phyloP scores from a whole-genome alignment of 805 yeast genomes.

The Candida nitratophila region DNA sequence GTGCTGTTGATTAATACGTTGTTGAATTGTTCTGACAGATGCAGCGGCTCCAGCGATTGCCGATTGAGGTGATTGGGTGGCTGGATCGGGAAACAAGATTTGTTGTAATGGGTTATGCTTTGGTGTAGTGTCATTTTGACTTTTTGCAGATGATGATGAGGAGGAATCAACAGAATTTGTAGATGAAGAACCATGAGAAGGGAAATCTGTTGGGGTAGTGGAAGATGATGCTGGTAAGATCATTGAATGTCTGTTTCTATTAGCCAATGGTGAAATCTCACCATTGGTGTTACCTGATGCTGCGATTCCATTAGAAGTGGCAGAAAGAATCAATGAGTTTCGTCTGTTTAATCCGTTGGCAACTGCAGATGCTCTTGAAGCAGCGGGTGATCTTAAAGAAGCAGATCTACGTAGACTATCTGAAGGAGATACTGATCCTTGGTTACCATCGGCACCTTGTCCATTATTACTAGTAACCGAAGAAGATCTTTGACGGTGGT shows the following conservation, averaged over 20 bases:
- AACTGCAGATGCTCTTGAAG: neutral
- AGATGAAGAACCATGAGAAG: neutral
- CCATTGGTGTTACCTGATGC: neutral
- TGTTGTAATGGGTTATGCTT: neutral
- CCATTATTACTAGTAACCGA: neutral
- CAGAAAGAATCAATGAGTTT: neutral
- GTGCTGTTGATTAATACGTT: neutral
- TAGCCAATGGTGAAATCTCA: neutral
- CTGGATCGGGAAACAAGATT: conserved; percentile 8
- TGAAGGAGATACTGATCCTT: neutral
- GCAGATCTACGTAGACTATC: neutral
- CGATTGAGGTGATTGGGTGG: conserved; percentile 6
- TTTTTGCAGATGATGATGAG: neutral
- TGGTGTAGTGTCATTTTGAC: neutral
- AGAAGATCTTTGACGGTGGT: conserved; percentile 5
- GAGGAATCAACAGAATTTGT: neutral
- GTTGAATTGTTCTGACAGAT: conserved; percentile 9
- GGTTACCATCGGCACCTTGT: neutral
- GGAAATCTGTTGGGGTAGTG: neutral
- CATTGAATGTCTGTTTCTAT: neutral
- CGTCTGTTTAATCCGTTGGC: neutral
- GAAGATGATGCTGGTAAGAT: neutral
- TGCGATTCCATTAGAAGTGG: neutral
- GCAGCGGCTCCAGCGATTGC: conserved; percentile 21
- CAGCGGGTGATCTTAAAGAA: neutral